Base-by-base conservation (phyloP, 768 basidiomycete species). In the Strobilomyces confusus region DNA sequence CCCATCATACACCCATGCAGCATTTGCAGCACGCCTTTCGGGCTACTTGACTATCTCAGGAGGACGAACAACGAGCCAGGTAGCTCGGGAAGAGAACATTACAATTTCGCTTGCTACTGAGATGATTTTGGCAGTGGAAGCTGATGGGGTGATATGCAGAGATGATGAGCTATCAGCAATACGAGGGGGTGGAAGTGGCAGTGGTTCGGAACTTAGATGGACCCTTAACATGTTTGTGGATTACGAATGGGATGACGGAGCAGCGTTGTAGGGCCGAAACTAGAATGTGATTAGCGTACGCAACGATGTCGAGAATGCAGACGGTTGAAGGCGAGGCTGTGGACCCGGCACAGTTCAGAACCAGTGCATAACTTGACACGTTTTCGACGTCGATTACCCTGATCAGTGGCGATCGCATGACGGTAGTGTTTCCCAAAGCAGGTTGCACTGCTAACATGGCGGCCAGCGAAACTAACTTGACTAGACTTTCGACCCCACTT, bases 221-320 rank as follows among this genome's bases (percentile, higher is more conserved):
- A 88, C 80, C 77, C 69, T 72, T 17, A 87, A 92, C 71, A 56
- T 79, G 20, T 87, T 90, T 61, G 69, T 71, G 23, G 78, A 72
- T n/a, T 89, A 87, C 69, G 73, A 71, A 20, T 92, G 87, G 87
- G 89, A 92, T 64, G 89, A 86, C 3, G 80, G 86, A 58, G 52
- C 25, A 43, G 51, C 30, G 46, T 49, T 36, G 51, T 47, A 46
- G 49, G 37, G 20, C 15, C 56, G 9, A 29, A 34, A 2, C 45
- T 25, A 5, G 53, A 25, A 33, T 62, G 50, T 41, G 49, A 55
- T 48, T 44, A 44, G 26, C 37, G 42, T 37, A 52, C 48, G 49
- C 44, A 36, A 33, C 26, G 52, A 34, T 51, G 56, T 55, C 56
- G 59, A 55, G 59, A 49, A 53, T 8, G 17, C 20, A 20, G 48